Evolutionary conservation across 306 rosid genomes (phyloP).

Genomic region (Coriaria nepalensis): DNA sequence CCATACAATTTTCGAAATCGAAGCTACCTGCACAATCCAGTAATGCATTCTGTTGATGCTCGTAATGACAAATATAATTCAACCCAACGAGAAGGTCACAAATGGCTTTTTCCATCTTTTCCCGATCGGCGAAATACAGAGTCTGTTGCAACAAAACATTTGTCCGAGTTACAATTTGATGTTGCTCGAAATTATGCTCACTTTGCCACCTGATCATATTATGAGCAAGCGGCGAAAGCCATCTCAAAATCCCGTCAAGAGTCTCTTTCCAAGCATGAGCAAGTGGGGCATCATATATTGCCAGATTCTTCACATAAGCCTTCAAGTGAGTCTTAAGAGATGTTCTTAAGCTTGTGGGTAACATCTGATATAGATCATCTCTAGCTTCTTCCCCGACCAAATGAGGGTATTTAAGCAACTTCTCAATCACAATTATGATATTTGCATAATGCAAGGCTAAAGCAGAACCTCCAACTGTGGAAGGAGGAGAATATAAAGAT

Average conservation of each 20-base stretch:
- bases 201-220: constrained; percentile 96
- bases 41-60: constrained; percentile 85
- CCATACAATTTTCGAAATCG: constrained; percentile 78
- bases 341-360: constrained; percentile 68
- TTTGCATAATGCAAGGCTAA: constrained; percentile 92
- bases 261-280: constrained; percentile 92
- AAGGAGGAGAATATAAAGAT: constrained; percentile 49
- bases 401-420: constrained; percentile 81
- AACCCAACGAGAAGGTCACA: constrained; percentile 80
- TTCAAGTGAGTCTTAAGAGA: constrained; percentile 61
- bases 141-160: constrained; percentile 81
- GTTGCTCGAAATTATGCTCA: constrained; percentile 86
- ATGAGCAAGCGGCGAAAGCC: constrained; percentile 86
- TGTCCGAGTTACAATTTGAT: constrained; percentile 50
- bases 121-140: constrained; percentile 64
- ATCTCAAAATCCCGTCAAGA: constrained; percentile 57
- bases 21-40: constrained; percentile 85
- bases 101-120: constrained; percentile 69
- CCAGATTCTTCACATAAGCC: constrained; percentile 65
- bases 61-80: constrained; percentile 89
- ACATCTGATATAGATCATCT: constrained; percentile 80
- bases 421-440: constrained; percentile 69
- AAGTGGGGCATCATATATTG: constrained; percentile 93
- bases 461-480: constrained; percentile 88
- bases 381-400: constrained; percentile 87